A percentile compares a stretch with the other conserved stretches of the same genome.
phyloP scores from a whole-genome alignment of 306 rosid genomes.

The Dalbergia cultrata region DNA sequence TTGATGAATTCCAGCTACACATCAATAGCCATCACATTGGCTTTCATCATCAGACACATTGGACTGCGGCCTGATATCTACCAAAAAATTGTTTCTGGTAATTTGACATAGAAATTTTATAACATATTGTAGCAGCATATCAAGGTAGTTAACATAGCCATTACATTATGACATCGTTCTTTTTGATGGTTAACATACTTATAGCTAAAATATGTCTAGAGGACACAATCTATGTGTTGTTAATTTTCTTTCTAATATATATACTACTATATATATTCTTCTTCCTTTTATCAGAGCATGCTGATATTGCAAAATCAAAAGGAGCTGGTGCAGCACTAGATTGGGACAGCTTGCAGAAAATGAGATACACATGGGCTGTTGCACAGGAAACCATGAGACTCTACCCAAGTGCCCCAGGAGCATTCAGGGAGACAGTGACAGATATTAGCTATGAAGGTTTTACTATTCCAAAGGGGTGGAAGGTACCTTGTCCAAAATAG shows the following conservation, averaged over 20 bases:
- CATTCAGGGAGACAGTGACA: conserved; percentile 49
- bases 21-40: conserved; percentile 64
- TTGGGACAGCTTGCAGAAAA: conserved; percentile 54
- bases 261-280: neutral
- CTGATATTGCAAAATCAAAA: conserved; percentile 40
- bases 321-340: conserved; percentile 42
- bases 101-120: neutral
- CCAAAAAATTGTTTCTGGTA: conserved; percentile 65
- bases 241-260: conserved; percentile 1
- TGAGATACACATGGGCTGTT: conserved; percentile 63
- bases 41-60: conserved; percentile 76
- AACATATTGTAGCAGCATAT: neutral
- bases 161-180: neutral
- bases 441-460: conserved; percentile 50
- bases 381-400: conserved; percentile 58
- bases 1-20: conserved; percentile 62
- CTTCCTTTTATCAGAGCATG: conserved; percentile 45
- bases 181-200: conserved; percentile 12
- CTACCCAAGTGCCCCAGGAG: conserved; percentile 53
- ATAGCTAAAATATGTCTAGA: neutral
- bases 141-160: neutral
- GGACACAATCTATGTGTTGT: neutral
- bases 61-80: conserved; percentile 65
- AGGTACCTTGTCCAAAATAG: conserved; percentile 43
- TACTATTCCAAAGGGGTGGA: conserved; percentile 63